These are phyloP conservation scores for Leishmania aethiopica DNA, from an alignment of 208 protist genomes.

Conservation along the genomic window DNA sequence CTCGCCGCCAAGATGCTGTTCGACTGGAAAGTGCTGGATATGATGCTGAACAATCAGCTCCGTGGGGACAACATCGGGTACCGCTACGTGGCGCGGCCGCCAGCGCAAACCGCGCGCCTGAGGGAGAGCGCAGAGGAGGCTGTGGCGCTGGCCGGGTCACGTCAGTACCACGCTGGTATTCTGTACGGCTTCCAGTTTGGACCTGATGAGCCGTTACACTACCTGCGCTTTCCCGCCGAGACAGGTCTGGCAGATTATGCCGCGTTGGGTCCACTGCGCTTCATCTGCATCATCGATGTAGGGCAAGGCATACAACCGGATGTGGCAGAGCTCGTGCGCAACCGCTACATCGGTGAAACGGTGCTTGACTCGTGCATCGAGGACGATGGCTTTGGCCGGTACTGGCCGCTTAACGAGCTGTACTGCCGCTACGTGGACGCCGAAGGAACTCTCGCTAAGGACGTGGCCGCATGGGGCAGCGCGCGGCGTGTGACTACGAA, in stretches of 20 bases:
- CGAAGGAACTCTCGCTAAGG: slow-evolving; percentile 35
- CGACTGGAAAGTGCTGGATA: slow-evolving; percentile 79
- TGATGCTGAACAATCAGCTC: slow-evolving; percentile 88
- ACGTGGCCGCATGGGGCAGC: slow-evolving; percentile 61
- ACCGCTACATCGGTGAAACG: slow-evolving; percentile 72
- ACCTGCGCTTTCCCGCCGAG: slow-evolving; percentile 67
- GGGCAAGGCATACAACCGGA: slow-evolving; percentile 82
- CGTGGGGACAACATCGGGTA: slow-evolving; percentile 89
- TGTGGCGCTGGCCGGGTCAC: slow-evolving; percentile 3
- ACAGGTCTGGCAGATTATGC: neutral
- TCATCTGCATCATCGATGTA: slow-evolving; percentile 87
- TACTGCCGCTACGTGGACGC: slow-evolving; percentile 81
- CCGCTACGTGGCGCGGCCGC: slow-evolving; percentile 31
- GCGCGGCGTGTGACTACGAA: slow-evolving; percentile 42
- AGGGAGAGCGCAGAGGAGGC: slow-evolving; percentile 18
- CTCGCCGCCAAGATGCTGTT: slow-evolving; percentile 69
- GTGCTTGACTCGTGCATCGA: slow-evolving; percentile 79
- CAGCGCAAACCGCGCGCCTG: slow-evolving; percentile 11
- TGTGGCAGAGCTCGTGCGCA: slow-evolving; percentile 46
- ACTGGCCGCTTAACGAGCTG: slow-evolving; percentile 81
- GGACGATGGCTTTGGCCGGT: slow-evolving; percentile 88
- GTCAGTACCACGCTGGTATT: slow-evolving; percentile 60
- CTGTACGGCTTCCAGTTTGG: slow-evolving; percentile 56
- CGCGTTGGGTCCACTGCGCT: slow-evolving; percentile 31
- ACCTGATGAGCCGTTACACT: slow-evolving; percentile 39